Evolutionary conservation across 495 filamentous ascomycete species (phyloP), one percentile per base, ranked within the genome.

Genomic region (Penicillium nucicola): DNA sequence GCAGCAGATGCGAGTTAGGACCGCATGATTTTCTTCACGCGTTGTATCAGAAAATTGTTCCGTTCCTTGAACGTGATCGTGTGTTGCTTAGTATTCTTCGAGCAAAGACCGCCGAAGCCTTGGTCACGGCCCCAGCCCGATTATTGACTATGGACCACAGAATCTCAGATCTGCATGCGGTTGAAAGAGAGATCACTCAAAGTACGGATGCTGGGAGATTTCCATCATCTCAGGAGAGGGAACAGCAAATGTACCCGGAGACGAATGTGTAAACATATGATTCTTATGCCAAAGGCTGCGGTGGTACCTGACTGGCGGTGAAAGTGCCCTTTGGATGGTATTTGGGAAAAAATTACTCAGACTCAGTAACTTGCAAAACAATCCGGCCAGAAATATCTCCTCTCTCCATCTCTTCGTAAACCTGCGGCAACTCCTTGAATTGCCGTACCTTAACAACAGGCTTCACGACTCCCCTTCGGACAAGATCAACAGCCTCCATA

Each of bases 401-500:
- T 52, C 60, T 73, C 55, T 76, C 68, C 64, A 77, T 66, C 58
- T 77, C 72, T 40, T 75, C 62, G 60, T 77, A 77, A 15, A 77
- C 68, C 42, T 48, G 48, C 12, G 67, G 64, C 45, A 78, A 45
- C 18, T 80, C 72, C 34, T 45, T 69, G 53, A 80, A 78, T 8
- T 62, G 64, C 20, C 76, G 61, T 1, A 78, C 61, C 42, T 69
- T 62, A 23, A 78, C 63, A 30, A 66, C 70, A 19, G 76, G 75
- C 36, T 73, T 77, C 25, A 78, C 74, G 14, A 77, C 48, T 2
- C 76, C 74, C 13, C 67, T 64, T 31, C 70, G 57, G 1, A 76
- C 74, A 38, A 77, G 45, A 19, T 78, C 74, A 30, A 78, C 74
- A 0, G 75, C 77, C 45, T 78, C 77, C 67, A 78, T 68, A 40